These are phyloP conservation scores for Cucurbita moschata DNA, from an alignment of 306 rosid genomes.

Conservation along the genomic window DNA sequence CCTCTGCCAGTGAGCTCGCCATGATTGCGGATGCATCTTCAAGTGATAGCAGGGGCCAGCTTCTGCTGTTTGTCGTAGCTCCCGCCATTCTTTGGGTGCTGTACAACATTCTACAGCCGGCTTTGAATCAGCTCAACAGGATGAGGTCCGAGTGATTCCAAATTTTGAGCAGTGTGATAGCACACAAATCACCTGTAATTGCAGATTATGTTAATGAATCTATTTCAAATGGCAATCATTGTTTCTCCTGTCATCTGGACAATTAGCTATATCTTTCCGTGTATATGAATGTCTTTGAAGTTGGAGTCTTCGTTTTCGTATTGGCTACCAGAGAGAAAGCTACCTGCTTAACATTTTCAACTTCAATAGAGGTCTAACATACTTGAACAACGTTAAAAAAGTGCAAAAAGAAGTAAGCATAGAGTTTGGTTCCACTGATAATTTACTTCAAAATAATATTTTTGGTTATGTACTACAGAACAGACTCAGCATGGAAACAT, in stretches of 20 bases:
- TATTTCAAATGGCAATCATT: neutral
- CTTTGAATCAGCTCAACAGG: slow-evolving; percentile 74
- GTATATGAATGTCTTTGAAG: neutral
- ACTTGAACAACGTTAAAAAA: neutral
- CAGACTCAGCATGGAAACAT: neutral
- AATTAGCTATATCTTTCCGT: neutral
- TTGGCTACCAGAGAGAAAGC: neutral
- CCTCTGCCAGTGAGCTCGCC: slow-evolving; percentile 49
- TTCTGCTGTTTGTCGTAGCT: slow-evolving; percentile 63
- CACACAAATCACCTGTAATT: slow-evolving; percentile 1
- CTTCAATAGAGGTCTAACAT: neutral
- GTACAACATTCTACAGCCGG: slow-evolving; percentile 81
- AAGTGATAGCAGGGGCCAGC: slow-evolving; percentile 57
- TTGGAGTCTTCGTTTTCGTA: neutral
- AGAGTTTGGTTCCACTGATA: neutral
- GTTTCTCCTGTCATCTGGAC: neutral
- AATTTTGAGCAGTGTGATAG: neutral
- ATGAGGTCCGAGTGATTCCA: slow-evolving; percentile 48
- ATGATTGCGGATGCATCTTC: slow-evolving; percentile 42
- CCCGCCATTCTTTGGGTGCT: slow-evolving; percentile 86
- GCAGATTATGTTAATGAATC: slow-evolving; percentile 1
- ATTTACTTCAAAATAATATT: neutral
- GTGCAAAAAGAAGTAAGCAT: neutral
- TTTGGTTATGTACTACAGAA: neutral
- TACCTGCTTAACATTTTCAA: neutral